Conservation (phyloP, 1,284 basidiomycete genomes). For the Moniliophthora roreri region DNA sequence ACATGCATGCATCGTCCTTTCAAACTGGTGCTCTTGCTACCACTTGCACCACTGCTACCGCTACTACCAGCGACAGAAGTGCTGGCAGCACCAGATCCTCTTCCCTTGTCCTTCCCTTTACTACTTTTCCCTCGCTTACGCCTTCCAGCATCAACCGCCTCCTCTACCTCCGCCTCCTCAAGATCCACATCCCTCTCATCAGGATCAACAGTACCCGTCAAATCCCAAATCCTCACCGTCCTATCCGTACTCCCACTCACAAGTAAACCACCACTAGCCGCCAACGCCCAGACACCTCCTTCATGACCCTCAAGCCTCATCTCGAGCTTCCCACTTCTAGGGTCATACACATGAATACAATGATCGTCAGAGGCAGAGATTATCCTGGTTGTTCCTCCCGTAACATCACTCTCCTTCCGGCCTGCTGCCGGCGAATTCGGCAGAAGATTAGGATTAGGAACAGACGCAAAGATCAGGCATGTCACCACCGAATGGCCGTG, state of each 20-base stretch:
- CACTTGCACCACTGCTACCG: too few species aligned
- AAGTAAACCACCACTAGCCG: slow-evolving; percentile 80
- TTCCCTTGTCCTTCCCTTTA: too few species aligned
- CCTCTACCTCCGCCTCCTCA: not conserved
- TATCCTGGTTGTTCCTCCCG: too few species aligned
- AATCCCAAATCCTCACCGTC: slow-evolving; percentile 92
- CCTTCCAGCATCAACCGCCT: not conserved
- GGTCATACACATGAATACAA: slow-evolving; percentile 90
- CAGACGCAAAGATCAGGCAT: slow-evolving; percentile 82
- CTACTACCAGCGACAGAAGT: too few species aligned
- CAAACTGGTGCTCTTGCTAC: too few species aligned
- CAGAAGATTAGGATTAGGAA: not conserved
- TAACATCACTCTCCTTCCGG: too few species aligned
- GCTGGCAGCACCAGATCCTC: too few species aligned
- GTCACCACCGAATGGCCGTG: slow-evolving; percentile 91
- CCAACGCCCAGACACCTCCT: slow-evolving; percentile 94
- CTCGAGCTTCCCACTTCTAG: slow-evolving; percentile 73
- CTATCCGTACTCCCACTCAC: slow-evolving; percentile 95
- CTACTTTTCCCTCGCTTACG: too few species aligned
- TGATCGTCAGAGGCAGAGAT: slow-evolving; percentile 95
- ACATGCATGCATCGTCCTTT: slow-evolving; percentile 75
- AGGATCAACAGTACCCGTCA: slow-evolving; percentile 28
- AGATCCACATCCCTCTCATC: not conserved
- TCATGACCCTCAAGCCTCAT: slow-evolving; percentile 85
- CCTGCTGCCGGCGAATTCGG: too few species aligned